phyloP scores from a whole-genome alignment of 352 stramenopile genomes.

The Phytophthora pistaciae region DNA sequence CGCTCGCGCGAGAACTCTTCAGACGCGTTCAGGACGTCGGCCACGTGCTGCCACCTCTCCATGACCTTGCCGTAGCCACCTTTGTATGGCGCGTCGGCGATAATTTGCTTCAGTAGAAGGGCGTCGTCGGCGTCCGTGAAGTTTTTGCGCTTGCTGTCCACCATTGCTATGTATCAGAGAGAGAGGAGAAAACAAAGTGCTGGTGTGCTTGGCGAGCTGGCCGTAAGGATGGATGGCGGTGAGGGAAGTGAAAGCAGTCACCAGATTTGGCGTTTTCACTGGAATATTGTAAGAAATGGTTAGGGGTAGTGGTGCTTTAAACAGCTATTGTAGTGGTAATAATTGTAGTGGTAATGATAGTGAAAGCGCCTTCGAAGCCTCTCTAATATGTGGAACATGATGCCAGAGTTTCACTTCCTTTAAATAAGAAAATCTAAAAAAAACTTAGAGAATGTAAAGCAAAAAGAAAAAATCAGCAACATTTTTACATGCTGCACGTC shows the following conservation, averaged over 20 bases:
- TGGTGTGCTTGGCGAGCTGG: too few species aligned
- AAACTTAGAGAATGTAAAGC: too few species aligned
- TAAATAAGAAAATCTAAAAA: too few species aligned
- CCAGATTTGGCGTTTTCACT: not conserved
- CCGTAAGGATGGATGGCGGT: too few species aligned
- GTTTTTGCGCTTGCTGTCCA: not conserved
- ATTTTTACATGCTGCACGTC: too few species aligned
- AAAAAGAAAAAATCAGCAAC: too few species aligned
- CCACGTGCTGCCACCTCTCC: not conserved
- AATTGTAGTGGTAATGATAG: not conserved
- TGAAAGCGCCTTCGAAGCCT: not conserved
- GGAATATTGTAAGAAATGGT: not conserved
- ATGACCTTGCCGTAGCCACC: not conserved
- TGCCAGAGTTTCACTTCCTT: too few species aligned
- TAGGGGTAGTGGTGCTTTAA: not conserved
- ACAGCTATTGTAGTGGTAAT: not conserved
- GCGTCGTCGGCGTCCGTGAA: not conserved
- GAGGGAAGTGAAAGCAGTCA: not conserved
- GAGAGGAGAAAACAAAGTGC: too few species aligned
- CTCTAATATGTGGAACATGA: too few species aligned
- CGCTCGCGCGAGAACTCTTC: not conserved
- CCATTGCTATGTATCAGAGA: not conserved
- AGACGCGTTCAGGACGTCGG: not conserved
- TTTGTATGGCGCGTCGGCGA: not conserved
- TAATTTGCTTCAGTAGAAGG: not conserved